Base-by-base conservation (phyloP, 169 alveolate species). In the Eimeria sp. region DNA sequence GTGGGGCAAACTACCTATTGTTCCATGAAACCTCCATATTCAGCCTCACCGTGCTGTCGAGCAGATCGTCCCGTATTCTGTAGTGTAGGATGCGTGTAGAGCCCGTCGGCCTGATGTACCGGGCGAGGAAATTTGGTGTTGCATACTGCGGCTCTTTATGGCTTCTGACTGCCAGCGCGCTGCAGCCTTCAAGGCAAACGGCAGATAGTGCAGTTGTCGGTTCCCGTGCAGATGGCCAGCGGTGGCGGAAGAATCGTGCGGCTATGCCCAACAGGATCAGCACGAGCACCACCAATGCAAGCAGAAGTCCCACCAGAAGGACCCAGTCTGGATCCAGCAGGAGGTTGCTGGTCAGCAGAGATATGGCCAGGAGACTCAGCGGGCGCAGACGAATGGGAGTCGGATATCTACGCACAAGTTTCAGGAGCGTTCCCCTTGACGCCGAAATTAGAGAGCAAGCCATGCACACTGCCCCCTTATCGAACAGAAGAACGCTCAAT, bases 331-430 rank as follows among this genome's bases (percentile, higher is more conserved):
- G 94, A 37, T 87, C 94, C 13, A 87, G 72, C 6, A 87, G 25
- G 62, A 87, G 43, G n/a, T 52, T 64, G 66, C 18, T 66, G 20
- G 94, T 87, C 58, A 33, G 9, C n/a, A 87, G 94, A 30, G 94
- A 87, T n/a, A 87, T 66, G n/a, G 83, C 94, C 94, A 87, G 60
- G 37, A 87, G 94, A n/a, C 94, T 66, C n/a, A 87, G 83, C 2
- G 80, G 85, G 11, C 94, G 94, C 33, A 87, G 71, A 18, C 94
- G 94, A 66, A 64, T 87, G 43, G 94, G 94, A 87, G 83, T 87
- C 37, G 94, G 94, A 33, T 66, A 64, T 66, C 94, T 87, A 83
- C 37, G 43, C 72, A 33, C 77, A 56, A 30, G 56, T 37, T 18
- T 0, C 54, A 74, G 58, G 33, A 10, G 27, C 56, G 40, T 8